Evolutionary conservation across 306 rosid genomes (phyloP).

Genomic region (Coriaria nepalensis): DNA sequence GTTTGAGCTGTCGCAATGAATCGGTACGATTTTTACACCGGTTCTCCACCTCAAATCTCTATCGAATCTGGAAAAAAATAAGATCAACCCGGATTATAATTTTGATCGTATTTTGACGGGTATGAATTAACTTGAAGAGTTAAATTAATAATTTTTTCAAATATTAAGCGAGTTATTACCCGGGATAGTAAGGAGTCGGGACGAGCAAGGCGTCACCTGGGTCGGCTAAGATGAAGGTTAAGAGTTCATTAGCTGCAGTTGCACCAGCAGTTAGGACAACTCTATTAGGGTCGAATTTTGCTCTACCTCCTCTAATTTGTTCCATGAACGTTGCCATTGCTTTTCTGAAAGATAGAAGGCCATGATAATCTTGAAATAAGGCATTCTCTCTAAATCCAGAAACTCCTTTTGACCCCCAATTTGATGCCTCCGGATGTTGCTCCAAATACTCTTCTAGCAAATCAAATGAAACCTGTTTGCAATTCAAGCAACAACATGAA

Average conservation of each 20-base stretch:
- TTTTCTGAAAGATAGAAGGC: constrained; percentile 50
- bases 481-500: background rate
- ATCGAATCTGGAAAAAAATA: constrained; percentile 48
- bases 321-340: constrained; percentile 97
- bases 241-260: constrained; percentile 86
- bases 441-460: constrained; percentile 64
- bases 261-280: constrained; percentile 92
- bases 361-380: constrained; percentile 90
- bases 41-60: constrained; percentile 97
- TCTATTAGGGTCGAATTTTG: constrained; percentile 52
- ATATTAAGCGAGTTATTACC: constrained; percentile 42
- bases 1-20: constrained; percentile 71
- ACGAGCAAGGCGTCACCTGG: constrained; percentile 85
- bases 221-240: constrained; percentile 75
- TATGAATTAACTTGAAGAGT: too few relatives aligned
- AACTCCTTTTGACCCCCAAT: constrained; percentile 44
- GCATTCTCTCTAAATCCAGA: constrained; percentile 75
- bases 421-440: constrained; percentile 35
- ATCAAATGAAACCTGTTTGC: constrained; percentile 74
- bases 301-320: constrained; percentile 60
- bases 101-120: too few relatives aligned
- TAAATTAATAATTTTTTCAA: too few relatives aligned
- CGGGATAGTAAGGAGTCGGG: constrained; percentile 94
- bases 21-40: constrained; percentile 70
- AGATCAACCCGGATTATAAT: too few relatives aligned